Conservation (phyloP, 108 stramenopile species). For the Nitzschia sp. region DNA sequence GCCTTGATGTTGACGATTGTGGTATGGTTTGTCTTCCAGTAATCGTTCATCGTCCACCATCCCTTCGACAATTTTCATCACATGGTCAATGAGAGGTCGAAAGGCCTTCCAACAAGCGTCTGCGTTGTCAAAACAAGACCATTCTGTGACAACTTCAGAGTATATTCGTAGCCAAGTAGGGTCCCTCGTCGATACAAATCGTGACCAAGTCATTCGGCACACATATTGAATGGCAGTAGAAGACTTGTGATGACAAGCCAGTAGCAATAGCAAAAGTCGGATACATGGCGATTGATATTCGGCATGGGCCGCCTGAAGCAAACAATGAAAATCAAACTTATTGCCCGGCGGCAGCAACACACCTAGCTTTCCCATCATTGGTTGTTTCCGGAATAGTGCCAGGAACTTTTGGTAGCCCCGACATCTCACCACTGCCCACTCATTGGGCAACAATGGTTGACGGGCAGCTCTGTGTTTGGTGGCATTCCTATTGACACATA, state of each 20-base stretch:
- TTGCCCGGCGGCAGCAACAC: not conserved
- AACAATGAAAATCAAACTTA: not conserved
- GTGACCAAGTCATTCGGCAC: not conserved
- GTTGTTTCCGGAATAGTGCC: not conserved
- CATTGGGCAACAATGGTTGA: not conserved
- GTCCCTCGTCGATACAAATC: not conserved
- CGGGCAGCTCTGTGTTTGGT: no score
- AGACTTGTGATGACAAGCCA: not conserved
- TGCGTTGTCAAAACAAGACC: slow-evolving; percentile 11
- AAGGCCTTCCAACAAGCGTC: slow-evolving; percentile 14
- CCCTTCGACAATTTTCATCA: no score
- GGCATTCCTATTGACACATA: no score
- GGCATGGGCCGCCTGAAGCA: not conserved
- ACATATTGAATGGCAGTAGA: not conserved
- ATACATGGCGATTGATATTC: not conserved
- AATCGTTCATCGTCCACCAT: no score
- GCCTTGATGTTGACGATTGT: no score
- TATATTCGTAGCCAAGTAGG: slow-evolving; percentile 3
- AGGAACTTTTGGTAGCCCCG: slow-evolving; percentile 4
- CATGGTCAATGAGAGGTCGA: slow-evolving; percentile 6
- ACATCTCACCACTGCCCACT: not conserved
- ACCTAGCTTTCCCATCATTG: not conserved
- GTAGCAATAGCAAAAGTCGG: slow-evolving; percentile 1
- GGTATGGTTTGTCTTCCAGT: no score
- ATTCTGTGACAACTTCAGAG: slow-evolving; percentile 4